A percentile compares a stretch with the other conserved stretches of the same genome.
These are phyloP conservation scores for Triticum monococcum DNA, from an alignment of 176 grass and related monocot genomes.

Conservation along the genomic window DNA sequence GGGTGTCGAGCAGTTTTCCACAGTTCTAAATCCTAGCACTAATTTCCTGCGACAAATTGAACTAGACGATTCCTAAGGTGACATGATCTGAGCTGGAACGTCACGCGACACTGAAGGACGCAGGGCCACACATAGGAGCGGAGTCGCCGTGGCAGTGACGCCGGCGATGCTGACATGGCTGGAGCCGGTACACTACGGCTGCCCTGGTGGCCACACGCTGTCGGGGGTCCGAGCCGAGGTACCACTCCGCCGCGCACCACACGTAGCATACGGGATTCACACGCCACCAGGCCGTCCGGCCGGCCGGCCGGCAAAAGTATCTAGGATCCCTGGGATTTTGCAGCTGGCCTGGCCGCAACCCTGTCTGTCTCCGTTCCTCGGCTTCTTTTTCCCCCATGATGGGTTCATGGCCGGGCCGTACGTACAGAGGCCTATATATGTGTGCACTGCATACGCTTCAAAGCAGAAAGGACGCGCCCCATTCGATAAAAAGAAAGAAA, in stretches of 20 bases:
- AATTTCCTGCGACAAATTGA: not conserved
- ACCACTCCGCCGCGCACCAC: not conserved
- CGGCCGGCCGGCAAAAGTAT: not conserved
- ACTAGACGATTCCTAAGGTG: not conserved
- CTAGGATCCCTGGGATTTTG: not conserved
- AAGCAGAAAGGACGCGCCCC: not conserved
- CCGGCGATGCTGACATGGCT: not conserved
- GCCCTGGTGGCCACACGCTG: slow-evolving; percentile 15
- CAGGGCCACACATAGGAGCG: not conserved
- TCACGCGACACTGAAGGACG: not conserved
- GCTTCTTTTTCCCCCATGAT: not conserved
- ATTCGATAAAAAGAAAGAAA: too few relatives aligned
- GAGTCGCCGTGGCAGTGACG: not conserved
- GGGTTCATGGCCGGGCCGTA: not conserved
- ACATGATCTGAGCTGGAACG: not conserved
- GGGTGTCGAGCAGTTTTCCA: too few relatives aligned
- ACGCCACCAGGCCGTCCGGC: slow-evolving; percentile 25
- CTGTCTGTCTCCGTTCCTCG: not conserved
- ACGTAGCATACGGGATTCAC: slow-evolving; percentile 35
- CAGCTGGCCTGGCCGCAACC: not conserved
- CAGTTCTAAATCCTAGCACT: too few relatives aligned
- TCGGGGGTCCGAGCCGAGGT: not conserved
- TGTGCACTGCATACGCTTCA: not conserved
- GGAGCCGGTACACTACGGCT: not conserved
- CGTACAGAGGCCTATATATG: not conserved